Evolutionary conservation across 345 rosid genomes (phyloP), one percentile per base, ranked within the genome.

Genomic region (Bretschneidera sinensis): DNA sequence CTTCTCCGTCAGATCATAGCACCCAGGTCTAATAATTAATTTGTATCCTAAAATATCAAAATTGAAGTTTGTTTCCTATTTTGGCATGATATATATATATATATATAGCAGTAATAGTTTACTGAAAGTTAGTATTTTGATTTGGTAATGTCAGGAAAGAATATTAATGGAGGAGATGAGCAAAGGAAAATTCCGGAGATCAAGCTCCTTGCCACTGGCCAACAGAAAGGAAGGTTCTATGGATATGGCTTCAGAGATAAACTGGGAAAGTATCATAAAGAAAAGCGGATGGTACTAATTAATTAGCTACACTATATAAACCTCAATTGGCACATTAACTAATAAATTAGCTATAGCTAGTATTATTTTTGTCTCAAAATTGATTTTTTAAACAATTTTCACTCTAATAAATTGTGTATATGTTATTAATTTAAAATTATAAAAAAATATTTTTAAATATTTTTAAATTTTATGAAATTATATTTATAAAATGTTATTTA

Each of bases 241-340:
- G 68, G 73, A 64, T 57, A 48, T 28, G 51, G 71, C 68, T 39
- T 20, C 48, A 8, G 81, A 72, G 17, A 34, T 51, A 54, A 57
- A 51, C 52, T 55, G 71, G 60, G 87, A 81, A 67, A 48, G 63
- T 4, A 22, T 75, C 47, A 33, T 63, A 16, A 71, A 69, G 62
- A 72, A 64, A 64, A 69, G 70, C 69, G 87, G 86, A 61, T 86
- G 96, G 94, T 84, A 66, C 9, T 9, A 14, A n/a, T n/a, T n/a
- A n/a, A n/a, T n/a, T n/a, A n/a, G n/a, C n/a, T n/a, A n/a, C n/a
- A n/a, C n/a, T n/a, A n/a, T n/a, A n/a, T n/a, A n/a, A n/a, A n/a
- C n/a, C n/a, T 39, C 45, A 39, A 39, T 11, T 39, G 35, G 35
- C 4, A 31, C 4, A 7, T 39, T 39, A 13, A 5, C 16, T 39